phyloP scores from a whole-genome alignment of 176 grass and related monocot species.

The Avena insularis region DNA sequence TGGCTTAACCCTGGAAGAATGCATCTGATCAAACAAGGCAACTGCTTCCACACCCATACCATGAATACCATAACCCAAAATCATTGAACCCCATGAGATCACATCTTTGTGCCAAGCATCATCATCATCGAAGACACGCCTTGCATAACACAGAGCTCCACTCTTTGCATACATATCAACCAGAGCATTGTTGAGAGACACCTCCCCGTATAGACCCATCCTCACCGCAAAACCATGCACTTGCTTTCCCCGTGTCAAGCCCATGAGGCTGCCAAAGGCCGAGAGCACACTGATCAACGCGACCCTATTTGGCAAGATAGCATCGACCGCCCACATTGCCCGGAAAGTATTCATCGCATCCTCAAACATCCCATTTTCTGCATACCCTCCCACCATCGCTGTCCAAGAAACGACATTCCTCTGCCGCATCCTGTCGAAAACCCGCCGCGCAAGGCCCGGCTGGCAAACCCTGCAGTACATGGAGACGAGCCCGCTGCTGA shows the following conservation, averaged over 20 bases:
- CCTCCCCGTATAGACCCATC: constrained; percentile 39
- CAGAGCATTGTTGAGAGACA: constrained; percentile 68
- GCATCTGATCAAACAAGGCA: constrained; percentile 67
- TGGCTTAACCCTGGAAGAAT: constrained; percentile 54
- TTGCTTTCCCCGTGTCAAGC: constrained; percentile 50
- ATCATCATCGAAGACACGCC: constrained; percentile 58
- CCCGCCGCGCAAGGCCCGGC: constrained; percentile 25
- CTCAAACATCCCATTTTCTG: constrained; percentile 49
- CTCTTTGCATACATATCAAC: constrained; percentile 67
- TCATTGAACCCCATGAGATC: constrained; percentile 73
- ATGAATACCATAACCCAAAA: constrained; percentile 53
- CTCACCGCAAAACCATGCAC: constrained; percentile 54
- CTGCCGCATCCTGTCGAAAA: constrained; percentile 46
- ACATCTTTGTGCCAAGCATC: constrained; percentile 59
- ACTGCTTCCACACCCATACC: constrained; percentile 42
- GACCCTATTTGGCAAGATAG: constrained; percentile 52
- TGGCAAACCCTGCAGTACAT: constrained; percentile 59
- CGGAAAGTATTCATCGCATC: constrained; percentile 50
- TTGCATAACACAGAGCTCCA: constrained; percentile 60
- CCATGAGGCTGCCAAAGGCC: constrained; percentile 42
- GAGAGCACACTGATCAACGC: constrained; percentile 62
- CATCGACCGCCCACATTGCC: constrained; percentile 47
- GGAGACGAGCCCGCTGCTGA: constrained; percentile 60
- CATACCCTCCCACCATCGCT: constrained; percentile 61
- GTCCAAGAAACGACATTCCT: constrained; percentile 70